These are phyloP conservation scores for Emmonsiellopsis sp. DNA, from an alignment of 2,329 filamentous ascomycete species.

Conservation along the genomic window DNA sequence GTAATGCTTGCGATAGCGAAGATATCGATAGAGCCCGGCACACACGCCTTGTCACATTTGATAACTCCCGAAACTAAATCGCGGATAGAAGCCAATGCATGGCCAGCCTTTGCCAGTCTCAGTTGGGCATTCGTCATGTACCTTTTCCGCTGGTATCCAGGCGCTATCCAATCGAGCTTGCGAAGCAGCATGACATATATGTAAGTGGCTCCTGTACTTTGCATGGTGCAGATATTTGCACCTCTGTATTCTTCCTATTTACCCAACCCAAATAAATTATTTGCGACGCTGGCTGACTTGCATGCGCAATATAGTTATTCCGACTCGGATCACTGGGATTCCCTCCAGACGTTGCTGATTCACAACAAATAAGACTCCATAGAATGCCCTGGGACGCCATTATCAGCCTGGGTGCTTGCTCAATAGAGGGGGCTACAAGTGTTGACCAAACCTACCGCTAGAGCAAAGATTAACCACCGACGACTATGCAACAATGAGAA, in stretches of 20 bases:
- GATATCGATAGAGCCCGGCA: constrained; percentile 60
- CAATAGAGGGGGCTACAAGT: neutral
- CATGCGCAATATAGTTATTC: constrained; percentile 45
- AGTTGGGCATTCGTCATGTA: constrained; percentile 96
- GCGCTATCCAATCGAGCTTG: constrained; percentile 82
- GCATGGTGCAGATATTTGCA: too few species aligned
- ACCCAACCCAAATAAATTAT: neutral
- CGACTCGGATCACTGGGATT: constrained; percentile 84
- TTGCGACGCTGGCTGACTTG: too few species aligned
- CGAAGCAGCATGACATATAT: constrained; percentile 97
- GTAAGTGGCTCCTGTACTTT: constrained; percentile 44
- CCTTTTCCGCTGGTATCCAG: constrained; percentile 84
- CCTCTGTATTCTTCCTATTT: neutral
- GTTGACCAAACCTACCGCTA: neutral
- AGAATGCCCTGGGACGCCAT: neutral
- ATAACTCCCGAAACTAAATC: constrained; percentile 37
- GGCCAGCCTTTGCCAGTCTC: constrained; percentile 83
- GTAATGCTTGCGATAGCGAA: constrained; percentile 79
- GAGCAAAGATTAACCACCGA: too few species aligned
- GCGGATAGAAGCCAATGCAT: constrained; percentile 61
- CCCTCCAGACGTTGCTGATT: constrained; percentile 71
- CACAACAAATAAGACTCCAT: constrained; percentile 56
- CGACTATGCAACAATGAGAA: too few species aligned
- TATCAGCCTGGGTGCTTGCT: neutral
- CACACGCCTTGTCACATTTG: constrained; percentile 32